phyloP scores from a whole-genome alignment of 73 alveolate species.

The Diophrys appendiculata region DNA sequence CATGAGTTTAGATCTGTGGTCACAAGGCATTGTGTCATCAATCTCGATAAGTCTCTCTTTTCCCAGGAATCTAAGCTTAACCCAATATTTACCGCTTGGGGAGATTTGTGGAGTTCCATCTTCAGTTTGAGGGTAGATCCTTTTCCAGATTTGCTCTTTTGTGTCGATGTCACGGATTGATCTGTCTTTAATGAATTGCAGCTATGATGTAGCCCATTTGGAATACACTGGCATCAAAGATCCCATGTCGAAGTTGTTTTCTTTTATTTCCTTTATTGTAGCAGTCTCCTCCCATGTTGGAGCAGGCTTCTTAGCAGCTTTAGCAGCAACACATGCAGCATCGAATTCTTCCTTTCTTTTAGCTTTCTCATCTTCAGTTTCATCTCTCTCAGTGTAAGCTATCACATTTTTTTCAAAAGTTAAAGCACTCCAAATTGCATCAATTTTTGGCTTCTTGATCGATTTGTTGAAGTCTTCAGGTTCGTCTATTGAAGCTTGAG shows the following conservation, averaged over 20 bases:
- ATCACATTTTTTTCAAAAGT: slow-evolving; percentile 42
- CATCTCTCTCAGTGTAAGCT: slow-evolving; percentile 76
- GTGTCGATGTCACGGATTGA: slow-evolving; percentile 88
- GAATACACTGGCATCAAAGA: slow-evolving; percentile 80
- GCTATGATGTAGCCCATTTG: slow-evolving; percentile 95
- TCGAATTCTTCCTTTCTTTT: slow-evolving; percentile 78
- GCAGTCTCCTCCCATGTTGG: slow-evolving; percentile 38
- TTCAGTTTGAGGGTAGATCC: slow-evolving; percentile 95
- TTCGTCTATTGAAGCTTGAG: slow-evolving; percentile 40
- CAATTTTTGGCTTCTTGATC: too few species aligned
- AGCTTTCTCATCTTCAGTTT: slow-evolving; percentile 82
- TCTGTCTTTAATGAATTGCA: slow-evolving; percentile 93
- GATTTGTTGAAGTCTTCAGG: too few species aligned
- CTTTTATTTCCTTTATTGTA: slow-evolving; percentile 57
- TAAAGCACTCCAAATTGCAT: slow-evolving; percentile 35
- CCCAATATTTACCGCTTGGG: slow-evolving; percentile 95
- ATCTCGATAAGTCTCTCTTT: slow-evolving; percentile 92
- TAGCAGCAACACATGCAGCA: background rate
- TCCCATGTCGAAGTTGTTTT: slow-evolving; percentile 74
- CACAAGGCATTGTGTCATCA: slow-evolving; percentile 95
- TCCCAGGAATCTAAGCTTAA: slow-evolving; percentile 92
- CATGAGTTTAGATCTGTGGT: slow-evolving; percentile 78
- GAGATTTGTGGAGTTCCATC: slow-evolving; percentile 95
- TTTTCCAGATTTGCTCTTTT: slow-evolving; percentile 83
- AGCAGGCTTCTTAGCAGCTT: slow-evolving; percentile 40